Base-by-base conservation (phyloP, 139 green algal species). In the Chlorella sp. region DNA sequence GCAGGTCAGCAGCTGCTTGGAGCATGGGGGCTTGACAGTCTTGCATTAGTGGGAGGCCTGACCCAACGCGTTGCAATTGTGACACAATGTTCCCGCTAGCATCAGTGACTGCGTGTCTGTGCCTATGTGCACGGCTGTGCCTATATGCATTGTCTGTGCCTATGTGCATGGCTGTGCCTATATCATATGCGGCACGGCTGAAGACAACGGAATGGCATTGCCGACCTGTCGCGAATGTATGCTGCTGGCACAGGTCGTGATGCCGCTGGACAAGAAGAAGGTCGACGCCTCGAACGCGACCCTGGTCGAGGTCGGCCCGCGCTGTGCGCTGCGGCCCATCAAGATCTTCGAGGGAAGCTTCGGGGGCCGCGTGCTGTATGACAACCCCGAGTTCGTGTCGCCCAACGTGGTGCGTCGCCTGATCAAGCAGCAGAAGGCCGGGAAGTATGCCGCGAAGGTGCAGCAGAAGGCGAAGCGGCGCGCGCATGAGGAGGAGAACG, bases 311-410 rank as follows among this genome's bases (percentile, higher is more conserved):
- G 87, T 90, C 63, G 10, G 72, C 17, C 42, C 10, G 42, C 42
- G 10, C n/a, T 90, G 50, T 95, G 84, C 73, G 71, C 75, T 99
- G 49, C 91, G 97, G 62, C 93, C 93, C 51, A 96, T 99, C n/a
- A 55, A 68, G 51, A 91, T 96, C 51, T 97, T 98, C 76, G 82
- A 83, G 0, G 93, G 93, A 50, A 86, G 72, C 70, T 99, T 98
- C 78, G 87, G 87, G 0, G 95, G 95, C 0, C 69, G 81, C 3
- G 91, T 91, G 10, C 74, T 99, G 33, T 99, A 96, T 72, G 91
- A 97, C 59, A 98, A 98, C 79, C 83, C 91, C 3, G 62, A 70
- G 6, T 99, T 95, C 79, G 87, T 97, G 6, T 96, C 93, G 0
- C 95, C 95, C 49, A 98, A 98, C 74, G 79, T 83, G 67, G 77